Evolutionary conservation across 176 grass and related monocot genomes (phyloP).

Genomic region (Paspalum notatum): DNA sequence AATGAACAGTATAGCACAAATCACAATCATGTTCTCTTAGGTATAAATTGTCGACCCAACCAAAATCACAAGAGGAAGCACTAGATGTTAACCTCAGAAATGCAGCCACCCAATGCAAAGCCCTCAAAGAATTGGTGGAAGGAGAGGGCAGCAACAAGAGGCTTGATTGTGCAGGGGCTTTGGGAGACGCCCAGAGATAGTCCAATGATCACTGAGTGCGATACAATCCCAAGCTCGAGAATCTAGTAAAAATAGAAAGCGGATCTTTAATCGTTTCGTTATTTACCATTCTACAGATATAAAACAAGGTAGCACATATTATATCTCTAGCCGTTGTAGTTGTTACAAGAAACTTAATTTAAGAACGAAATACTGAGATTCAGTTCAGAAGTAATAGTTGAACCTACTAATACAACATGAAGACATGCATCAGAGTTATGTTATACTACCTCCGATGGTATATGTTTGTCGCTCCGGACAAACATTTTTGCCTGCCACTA

Average conservation of each 20-base stretch:
- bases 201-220: constrained; percentile 82
- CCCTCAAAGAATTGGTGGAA: constrained; percentile 96
- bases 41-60: not conserved
- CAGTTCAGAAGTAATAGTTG: not conserved
- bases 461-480: no score
- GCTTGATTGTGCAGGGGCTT: constrained; percentile 75
- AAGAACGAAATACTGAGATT: not conserved
- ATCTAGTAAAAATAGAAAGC: constrained; percentile 46
- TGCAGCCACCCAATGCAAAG: constrained; percentile 85
- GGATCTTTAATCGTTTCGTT: not conserved
- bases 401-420: not conserved
- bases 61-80: not conserved
- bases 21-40: not conserved
- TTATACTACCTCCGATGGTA: not conserved
- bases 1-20: not conserved
- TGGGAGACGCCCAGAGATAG: constrained; percentile 78
- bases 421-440: not conserved
- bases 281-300: not conserved
- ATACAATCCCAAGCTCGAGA: constrained; percentile 89
- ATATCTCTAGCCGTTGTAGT: not conserved
- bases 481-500: no score
- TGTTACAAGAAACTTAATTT: not conserved
- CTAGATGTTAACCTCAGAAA: constrained; percentile 58
- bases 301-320: not conserved
- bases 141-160: constrained; percentile 71